Base-by-base conservation (phyloP, 139 green algal species). In the Chlorella sp. region DNA sequence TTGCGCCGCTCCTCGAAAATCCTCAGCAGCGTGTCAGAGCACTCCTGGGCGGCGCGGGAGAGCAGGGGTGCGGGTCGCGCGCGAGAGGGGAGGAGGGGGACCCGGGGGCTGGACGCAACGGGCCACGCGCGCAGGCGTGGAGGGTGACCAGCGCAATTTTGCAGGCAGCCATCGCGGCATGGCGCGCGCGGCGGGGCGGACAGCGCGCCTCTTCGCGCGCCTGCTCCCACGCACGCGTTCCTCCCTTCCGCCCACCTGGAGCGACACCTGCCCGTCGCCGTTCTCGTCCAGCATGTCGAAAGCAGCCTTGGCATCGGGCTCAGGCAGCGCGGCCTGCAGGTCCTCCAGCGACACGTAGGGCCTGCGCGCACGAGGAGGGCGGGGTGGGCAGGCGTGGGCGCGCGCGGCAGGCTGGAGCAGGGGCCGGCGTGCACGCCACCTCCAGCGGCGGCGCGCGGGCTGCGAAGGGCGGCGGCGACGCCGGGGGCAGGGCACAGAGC, bases 201-300 rank as follows among this genome's bases (percentile, higher is more conserved):
- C n/a, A n/a, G n/a, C n/a, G n/a, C n/a, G n/a, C n/a, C n/a, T n/a
- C n/a, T n/a, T n/a, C n/a, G n/a, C n/a, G n/a, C n/a, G n/a, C n/a
- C n/a, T n/a, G n/a, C n/a, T n/a, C n/a, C n/a, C n/a, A n/a, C n/a
- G n/a, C 38, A 36, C 6, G 41, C 8, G 58, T 33, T 17, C 62
- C 40, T 42, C 12, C 8, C n/a, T 8, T n/a, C 15, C 8, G 1
- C 65, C 43, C 67, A 84, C 69, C 66, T 72, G 80, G 64, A 87
- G 56, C 42, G 42, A 77, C 27, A 91, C 70, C 35, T 64, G 58
- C 8, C 81, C 80, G 61, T 93, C 79, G 11, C 70, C 61, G 71
- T 93, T 79, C 1, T 64, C 45, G 63, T 94, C 90, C 38, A 94
- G 69, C 59, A 91, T 80, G 9, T 80, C 67, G 64, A 93, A 90